These are phyloP conservation scores for Russula olivacea DNA, from an alignment of 768 basidiomycete species.

Conservation along the genomic window DNA sequence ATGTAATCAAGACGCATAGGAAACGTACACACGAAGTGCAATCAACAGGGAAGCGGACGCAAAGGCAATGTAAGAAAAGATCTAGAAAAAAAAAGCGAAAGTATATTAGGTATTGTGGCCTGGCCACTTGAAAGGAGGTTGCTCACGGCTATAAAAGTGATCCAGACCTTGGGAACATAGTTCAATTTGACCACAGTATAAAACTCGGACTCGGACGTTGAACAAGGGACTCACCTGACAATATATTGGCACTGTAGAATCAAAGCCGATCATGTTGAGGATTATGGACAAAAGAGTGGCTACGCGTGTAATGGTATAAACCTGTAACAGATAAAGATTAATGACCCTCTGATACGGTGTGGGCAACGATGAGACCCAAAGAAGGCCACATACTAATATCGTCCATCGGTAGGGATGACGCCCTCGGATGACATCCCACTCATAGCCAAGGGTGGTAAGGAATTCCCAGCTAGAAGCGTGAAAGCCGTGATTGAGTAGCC, in stretches of 20 bases:
- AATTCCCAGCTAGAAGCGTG: neutral
- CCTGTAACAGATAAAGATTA: neutral
- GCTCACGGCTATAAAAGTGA: neutral
- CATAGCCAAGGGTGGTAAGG: conserved; percentile 1
- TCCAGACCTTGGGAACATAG: neutral
- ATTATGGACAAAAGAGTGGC: neutral
- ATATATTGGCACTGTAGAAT: neutral
- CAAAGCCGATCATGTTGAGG: neutral
- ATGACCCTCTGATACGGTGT: neutral
- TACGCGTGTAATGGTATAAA: conserved; percentile 10
- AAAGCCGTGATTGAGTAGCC: neutral
- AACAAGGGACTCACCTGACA: conserved; percentile 4
- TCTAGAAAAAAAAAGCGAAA: neutral
- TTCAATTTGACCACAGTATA: neutral
- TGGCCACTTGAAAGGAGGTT: neutral
- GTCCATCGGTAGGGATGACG: conserved; percentile 13
- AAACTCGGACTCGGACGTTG: no score
- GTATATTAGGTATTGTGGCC: no score
- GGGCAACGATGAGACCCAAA: neutral
- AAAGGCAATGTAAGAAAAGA: neutral
- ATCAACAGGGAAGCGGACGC: neutral
- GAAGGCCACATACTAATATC: conserved; percentile 2
- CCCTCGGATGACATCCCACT: conserved; percentile 5
- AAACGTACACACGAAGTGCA: conserved; percentile 3
- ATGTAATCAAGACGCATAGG: no score